Base-by-base conservation (phyloP, 768 basidiomycete genomes). In the Tephrocybe sp. region DNA sequence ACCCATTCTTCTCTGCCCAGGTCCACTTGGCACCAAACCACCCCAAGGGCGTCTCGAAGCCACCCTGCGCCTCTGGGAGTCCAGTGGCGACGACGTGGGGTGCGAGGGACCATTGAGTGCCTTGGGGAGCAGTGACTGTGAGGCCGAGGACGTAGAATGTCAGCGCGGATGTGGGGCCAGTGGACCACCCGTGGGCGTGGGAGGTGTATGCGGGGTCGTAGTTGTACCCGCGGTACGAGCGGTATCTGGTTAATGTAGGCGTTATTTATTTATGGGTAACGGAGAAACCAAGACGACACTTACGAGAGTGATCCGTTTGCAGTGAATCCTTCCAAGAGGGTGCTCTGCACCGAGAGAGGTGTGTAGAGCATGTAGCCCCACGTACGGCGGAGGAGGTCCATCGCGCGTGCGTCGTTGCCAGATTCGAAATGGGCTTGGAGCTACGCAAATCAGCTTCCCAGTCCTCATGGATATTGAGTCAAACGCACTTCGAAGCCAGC, bases 291-390 rank as follows among this genome's bases (percentile, higher is more conserved):
- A 23, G 6, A 34, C 17, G 14, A 2, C 10, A 63, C 68, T 26
- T 58, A 80, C 79, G 66, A 66, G 6, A 83, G 63, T 10, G 80
- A 82, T 0, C 82, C 82, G 49, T 83, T 82, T 0, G 72, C 73
- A 0, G 81, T 80, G 56, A 77, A 79, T 3, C 82, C 82, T 62
- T 84, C 82, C 2, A 84, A 67, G 1, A 84, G 68, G 0, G 80
- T 81, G 35, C 78, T 79, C 51, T 82, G 74, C 0, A 82, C 80
- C 5, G 75, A 78, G 32, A 79, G 64, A 44, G 76, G 71, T 11
- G 79, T 82, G 60, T 74, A 74, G 2, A 84, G 65, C 65, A 83
- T 82, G 64, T 80, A 84, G 2, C 81, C 82, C 82, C 81, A 84
- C 31, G 77, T 77, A 13, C 78, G 63, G 10, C 71, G 68, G 11